Evolutionary conservation across 352 stramenopile genomes (phyloP), one percentile per base, ranked within the genome.

Genomic region (Globisporangium nunn): DNA sequence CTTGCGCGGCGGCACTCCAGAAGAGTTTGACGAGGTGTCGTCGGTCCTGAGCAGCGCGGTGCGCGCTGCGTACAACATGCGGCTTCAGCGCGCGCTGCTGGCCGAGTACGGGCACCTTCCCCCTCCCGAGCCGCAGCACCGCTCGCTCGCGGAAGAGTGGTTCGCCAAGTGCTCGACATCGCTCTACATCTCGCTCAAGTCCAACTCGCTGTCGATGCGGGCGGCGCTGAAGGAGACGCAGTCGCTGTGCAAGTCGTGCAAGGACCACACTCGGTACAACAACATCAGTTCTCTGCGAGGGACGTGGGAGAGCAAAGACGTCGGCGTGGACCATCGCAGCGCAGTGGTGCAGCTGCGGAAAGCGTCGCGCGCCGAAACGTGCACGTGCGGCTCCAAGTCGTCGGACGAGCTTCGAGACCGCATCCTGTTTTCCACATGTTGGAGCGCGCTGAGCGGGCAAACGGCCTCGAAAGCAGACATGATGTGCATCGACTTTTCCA

Each of bases 401-500:
- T 88, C 78, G 0, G 68, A 75, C 44, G 64, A 61, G 0, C 59
- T 90, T 3, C 76, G 83, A 23, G 78, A 93, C 39, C 74, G 78
- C 10, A 83, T 95, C 31, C 53, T 95, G 6, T 88, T 95, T 62
- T 95, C 85, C 29, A 83, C 80, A 17, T 95, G 85, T 54, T 95
- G 85, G 85, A 93, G 81, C 52, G 71, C 81, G 18, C 61, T 95
- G 6, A 75, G 91, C 6, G 81, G 78, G 1, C 87, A 81, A 48
- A 87, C 70, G 4, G 78, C 83, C 31, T 95, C 85, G 10, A 86
- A 87, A 59, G 81, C 85, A 28, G 81, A 95, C 50, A 89, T 93
- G 77, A 91, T 92, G 75, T 92, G 82, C 57, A 92, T 95, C 40
- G 80, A 92, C 63, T 95, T 95, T 35, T 93, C 90, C 66, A 90